Evolutionary conservation across 78 protist species (phyloP).

Genomic region (Dictyostelium intermedium): DNA sequence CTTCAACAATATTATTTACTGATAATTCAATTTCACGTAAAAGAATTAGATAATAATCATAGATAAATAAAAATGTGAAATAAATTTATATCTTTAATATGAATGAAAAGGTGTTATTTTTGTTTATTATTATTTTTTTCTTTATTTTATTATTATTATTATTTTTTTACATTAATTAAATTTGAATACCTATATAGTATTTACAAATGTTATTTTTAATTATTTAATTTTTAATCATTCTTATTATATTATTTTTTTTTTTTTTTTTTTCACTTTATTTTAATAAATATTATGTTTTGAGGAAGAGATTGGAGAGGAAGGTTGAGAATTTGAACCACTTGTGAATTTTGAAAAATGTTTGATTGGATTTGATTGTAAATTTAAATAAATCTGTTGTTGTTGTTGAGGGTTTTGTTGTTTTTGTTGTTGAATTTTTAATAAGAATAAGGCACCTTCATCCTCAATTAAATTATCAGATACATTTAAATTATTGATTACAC

Average conservation of each 20-base stretch:
- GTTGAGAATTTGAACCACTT: neutral
- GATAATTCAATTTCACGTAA: no score
- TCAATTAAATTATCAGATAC: constrained; percentile 45
- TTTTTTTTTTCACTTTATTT: neutral
- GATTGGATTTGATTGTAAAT: neutral
- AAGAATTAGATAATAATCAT: no score
- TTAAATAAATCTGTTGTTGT: neutral
- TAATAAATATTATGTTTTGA: neutral
- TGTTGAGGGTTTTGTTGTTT: no score
- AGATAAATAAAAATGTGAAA: no score
- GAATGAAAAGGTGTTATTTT: neutral
- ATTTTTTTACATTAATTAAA: neutral
- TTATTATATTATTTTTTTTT: neutral
- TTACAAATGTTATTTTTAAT: neutral
- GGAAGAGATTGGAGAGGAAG: neutral
- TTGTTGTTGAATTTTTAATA: constrained; percentile 14
- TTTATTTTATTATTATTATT: neutral
- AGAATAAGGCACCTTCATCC: constrained; percentile 54
- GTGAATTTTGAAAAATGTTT: constrained; percentile 15
- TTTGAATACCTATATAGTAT: neutral
- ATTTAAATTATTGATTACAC: constrained; percentile 9
- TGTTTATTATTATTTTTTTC: neutral
- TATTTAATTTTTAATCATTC: neutral
- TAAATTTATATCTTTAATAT: neutral
- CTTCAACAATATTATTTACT: no score